Base-by-base conservation (phyloP, 2,329 filamentous ascomycete genomes). In the Scedosporium aurantiacum region DNA sequence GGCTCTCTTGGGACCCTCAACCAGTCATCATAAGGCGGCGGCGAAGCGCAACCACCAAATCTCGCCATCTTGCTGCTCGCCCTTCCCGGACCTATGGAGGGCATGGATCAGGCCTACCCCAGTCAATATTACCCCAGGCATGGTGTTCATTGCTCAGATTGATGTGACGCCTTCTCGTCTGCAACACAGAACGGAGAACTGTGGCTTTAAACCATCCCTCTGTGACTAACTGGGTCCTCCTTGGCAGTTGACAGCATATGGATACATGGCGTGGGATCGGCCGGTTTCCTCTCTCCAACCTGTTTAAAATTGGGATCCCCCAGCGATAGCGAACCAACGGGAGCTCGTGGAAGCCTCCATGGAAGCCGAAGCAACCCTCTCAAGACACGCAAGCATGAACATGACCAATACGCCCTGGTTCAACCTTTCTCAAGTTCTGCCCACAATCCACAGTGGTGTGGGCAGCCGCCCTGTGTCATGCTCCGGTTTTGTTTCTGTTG, bases 331-430 rank as follows among this genome's bases (percentile, higher is more conserved):
- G 28, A 37, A 60, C 43, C 58, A 54, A 60, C 47, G 23, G 47
- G 41, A 27, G 10, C 28, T 14, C 47, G 27, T 60, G 25, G 58
- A 60, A 60, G 58, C 18, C 52, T 60, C 52, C 45, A 60, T 60
- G 58, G 58, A 60, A 55, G 58, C 47, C 58, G 58, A 50, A 25
- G 45, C 58, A 27, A 57, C 54, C 54, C 54, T 32, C 32, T 37
- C 32, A 21, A 27, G 50, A 23, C 50, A 18, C 23, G 50, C 23
- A 27, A 54, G 21, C 50, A 54, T 54, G 50, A 54, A 21, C 50
- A 18, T 54, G 50, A 54, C 50, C 50, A 18, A 54, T 54, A 54
- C 18, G 23, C 50, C 23, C 32, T 37, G 32, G 32, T 37, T 37
- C 32, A 37, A 37, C 32, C 32, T 37, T 37, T 37, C n/a, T 10